Conservation (phyloP, 1,139 yeast species). For the Blastobotrys aristatus region DNA sequence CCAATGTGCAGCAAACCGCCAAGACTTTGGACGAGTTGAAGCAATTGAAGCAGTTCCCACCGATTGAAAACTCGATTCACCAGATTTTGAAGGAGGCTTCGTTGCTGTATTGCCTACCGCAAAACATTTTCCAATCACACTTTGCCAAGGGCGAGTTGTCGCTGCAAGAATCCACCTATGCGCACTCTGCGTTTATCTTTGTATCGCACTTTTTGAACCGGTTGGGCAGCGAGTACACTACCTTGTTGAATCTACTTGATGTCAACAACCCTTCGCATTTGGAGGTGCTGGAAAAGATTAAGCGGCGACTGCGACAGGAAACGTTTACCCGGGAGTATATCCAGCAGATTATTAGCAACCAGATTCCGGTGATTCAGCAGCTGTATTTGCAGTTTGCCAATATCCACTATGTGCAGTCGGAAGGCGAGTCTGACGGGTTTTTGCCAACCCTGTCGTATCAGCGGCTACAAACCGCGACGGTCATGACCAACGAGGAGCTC, state of each 20-base stretch:
- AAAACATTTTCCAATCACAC: constrained; percentile 69
- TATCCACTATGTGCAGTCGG: constrained; percentile 72
- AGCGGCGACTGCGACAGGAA: constrained; percentile 87
- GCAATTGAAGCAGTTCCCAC: constrained; percentile 38
- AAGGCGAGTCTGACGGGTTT: constrained; percentile 48
- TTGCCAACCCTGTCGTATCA: constrained; percentile 81
- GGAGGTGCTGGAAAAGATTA: constrained; percentile 74
- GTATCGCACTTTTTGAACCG: constrained; percentile 93
- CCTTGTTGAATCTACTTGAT: constrained; percentile 62
- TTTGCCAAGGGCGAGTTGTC: constrained; percentile 78
- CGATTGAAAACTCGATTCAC: constrained; percentile 67
- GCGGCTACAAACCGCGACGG: constrained; percentile 74
- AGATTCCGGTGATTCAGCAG: constrained; percentile 71
- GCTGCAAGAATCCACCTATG: constrained; percentile 89
- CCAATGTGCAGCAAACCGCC: constrained; percentile 37
- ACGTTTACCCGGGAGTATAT: constrained; percentile 87
- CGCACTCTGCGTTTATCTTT: constrained; percentile 89
- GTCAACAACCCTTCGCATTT: constrained; percentile 52
- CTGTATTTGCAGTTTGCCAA: constrained; percentile 91
- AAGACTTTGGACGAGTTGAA: constrained; percentile 34
- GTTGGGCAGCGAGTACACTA: constrained; percentile 82
- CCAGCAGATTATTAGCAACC: constrained; percentile 65
- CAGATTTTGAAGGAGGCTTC: constrained; percentile 96
- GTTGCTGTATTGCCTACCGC: constrained; percentile 84
- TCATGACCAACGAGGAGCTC: constrained; percentile 71